Conservation (phyloP, 257 asterid species). For the Petunia secreta region DNA sequence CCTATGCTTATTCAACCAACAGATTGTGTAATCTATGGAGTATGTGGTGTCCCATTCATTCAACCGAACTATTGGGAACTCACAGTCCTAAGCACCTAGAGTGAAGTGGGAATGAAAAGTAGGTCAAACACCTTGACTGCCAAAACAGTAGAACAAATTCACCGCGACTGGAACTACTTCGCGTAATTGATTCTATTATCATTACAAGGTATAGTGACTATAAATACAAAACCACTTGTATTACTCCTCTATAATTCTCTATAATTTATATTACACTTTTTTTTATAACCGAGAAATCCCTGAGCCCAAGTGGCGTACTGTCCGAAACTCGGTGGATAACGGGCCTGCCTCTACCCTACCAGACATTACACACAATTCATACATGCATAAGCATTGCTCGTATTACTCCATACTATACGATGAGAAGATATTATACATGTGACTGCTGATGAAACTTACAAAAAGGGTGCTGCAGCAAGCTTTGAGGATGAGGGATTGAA, state of each 20-base stretch:
- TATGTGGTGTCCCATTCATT: not conserved
- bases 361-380: not conserved
- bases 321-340: too few species aligned
- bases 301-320: too few species aligned
- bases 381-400: not conserved
- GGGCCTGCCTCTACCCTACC: too few species aligned
- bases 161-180: too few species aligned
- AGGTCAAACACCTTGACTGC: too few species aligned
- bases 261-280: not conserved
- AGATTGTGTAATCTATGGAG: not conserved
- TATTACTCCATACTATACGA: not conserved
- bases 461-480: slow-evolving; percentile 47
- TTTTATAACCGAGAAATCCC: too few species aligned
- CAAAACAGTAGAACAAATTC: too few species aligned
- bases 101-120: too few species aligned
- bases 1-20: not conserved
- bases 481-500: slow-evolving; percentile 48
- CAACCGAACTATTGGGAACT: not conserved
- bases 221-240: not conserved
- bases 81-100: too few species aligned
- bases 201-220: too few species aligned
- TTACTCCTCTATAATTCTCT: not conserved
- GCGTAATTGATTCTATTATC: too few species aligned
- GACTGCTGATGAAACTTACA: slow-evolving; percentile 47
- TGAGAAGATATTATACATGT: not conserved